phyloP scores from a whole-genome alignment of 345 rosid species.

The Brassica cretica region DNA sequence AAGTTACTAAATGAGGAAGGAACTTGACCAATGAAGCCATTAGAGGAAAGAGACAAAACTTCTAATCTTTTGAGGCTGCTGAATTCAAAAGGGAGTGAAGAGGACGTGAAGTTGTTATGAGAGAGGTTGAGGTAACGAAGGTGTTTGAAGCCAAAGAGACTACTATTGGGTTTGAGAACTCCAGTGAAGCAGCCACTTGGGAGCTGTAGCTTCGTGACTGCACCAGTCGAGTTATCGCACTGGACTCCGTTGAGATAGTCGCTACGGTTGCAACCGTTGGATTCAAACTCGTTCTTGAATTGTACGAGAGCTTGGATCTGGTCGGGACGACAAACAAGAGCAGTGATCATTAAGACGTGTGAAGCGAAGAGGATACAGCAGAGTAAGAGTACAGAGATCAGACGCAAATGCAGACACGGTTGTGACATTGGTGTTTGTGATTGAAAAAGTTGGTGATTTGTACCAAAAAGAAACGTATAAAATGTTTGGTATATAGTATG shows the following conservation, averaged over 20 bases:
- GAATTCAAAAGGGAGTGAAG: background rate
- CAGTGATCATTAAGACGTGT: background rate
- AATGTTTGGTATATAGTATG: background rate
- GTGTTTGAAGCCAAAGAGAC: conserved; percentile 7
- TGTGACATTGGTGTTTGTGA: conserved; percentile 5
- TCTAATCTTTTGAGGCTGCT: conserved; percentile 10
- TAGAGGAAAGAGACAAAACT: conserved; percentile 20
- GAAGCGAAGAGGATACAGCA: background rate
- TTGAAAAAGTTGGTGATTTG: background rate
- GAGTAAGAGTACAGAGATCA: background rate
- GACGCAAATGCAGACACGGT: background rate
- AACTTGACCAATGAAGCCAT: background rate
- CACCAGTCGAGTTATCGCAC: conserved; percentile 20
- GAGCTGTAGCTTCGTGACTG: background rate
- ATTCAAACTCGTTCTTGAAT: conserved; percentile 9
- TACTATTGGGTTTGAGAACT: background rate
- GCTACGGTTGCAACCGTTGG: background rate
- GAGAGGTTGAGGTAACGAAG: background rate
- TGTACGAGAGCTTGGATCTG: background rate
- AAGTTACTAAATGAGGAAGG: conserved; percentile 22
- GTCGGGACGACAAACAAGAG: conserved; percentile 15
- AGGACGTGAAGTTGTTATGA: background rate
- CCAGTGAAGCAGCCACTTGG: conserved; percentile 11
- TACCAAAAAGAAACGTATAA: background rate
- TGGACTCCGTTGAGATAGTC: background rate